Evolutionary conservation across 2,329 filamentous ascomycete genomes (phyloP).

Genomic region (Raffaelea albimanens): DNA sequence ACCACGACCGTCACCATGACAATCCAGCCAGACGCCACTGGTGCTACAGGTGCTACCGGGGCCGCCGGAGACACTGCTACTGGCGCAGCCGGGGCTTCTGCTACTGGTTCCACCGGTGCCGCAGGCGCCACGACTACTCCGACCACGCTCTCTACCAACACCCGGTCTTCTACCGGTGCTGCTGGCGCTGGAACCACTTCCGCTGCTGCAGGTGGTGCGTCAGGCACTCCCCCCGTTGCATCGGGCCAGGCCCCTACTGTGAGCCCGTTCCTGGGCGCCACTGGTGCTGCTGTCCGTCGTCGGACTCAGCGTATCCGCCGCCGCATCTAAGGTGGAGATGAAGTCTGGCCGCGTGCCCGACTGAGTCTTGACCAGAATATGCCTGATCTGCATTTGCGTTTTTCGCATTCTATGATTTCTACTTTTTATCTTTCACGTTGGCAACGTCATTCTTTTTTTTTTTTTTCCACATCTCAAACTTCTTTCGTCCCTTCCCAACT

Average conservation of each 20-base stretch:
- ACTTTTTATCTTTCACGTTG: not conserved
- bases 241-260: not conserved
- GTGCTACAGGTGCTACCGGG: no score
- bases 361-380: no score
- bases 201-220: not conserved
- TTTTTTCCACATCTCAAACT: not conserved
- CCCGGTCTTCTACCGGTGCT: not conserved
- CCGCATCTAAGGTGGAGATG: no score
- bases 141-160: not conserved
- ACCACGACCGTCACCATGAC: not conserved
- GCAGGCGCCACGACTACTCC: not conserved
- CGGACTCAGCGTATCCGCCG: no score
- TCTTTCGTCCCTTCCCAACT: not conserved
- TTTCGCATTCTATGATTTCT: not conserved
- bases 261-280: conserved; percentile 2
- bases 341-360: no score
- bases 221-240: not conserved
- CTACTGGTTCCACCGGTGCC: not conserved
- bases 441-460: not conserved
- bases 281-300: not conserved
- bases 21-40: not conserved
- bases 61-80: not conserved
- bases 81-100: not conserved
- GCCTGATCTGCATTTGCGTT: not conserved
- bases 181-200: not conserved